Evolutionary conservation across 2,329 filamentous ascomycete genomes (phyloP).

Genomic region (Pseudocercospora cruenta): DNA sequence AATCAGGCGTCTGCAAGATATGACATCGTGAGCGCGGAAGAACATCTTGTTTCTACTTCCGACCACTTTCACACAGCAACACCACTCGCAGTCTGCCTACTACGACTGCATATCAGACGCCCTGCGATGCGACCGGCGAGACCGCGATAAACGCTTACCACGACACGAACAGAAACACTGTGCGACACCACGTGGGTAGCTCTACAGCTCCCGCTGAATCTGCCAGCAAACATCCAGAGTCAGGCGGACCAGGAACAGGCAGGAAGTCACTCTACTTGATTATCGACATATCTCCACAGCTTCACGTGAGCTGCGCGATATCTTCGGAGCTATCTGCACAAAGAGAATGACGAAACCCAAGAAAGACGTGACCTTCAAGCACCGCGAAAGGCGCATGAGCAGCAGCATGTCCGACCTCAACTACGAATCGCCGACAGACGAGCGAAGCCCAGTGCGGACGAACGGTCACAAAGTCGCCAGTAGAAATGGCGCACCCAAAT

Average conservation of each 20-base stretch:
- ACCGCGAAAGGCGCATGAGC: conserved; percentile 58
- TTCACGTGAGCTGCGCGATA: not conserved
- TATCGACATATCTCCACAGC: not conserved
- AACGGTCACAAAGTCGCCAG: conserved; percentile 58
- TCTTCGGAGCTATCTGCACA: not conserved
- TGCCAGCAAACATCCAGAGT: not conserved
- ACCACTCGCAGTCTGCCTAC: not conserved
- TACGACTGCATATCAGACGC: not conserved
- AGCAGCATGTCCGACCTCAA: conserved; percentile 63
- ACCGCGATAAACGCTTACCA: not conserved
- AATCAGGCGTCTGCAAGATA: not conserved
- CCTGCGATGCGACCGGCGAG: not conserved
- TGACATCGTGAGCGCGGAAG: not conserved
- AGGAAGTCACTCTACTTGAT: not conserved
- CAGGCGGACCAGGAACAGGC: not conserved
- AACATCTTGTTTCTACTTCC: not conserved
- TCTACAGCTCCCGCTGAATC: not conserved
- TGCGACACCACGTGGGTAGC: not conserved
- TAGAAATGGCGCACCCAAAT: conserved; percentile 44
- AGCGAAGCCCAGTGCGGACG: conserved; percentile 31
- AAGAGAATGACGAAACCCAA: conserved; percentile 55
- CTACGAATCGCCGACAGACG: conserved; percentile 34
- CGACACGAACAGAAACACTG: not conserved
- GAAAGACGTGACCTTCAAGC: conserved; percentile 65
- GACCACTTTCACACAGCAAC: not conserved